Percentiles rank a stretch among this genome's conserved stretches.
These are phyloP conservation scores for Collybiopsis luxurians DNA, from an alignment of 768 basidiomycete species.

Conservation along the genomic window DNA sequence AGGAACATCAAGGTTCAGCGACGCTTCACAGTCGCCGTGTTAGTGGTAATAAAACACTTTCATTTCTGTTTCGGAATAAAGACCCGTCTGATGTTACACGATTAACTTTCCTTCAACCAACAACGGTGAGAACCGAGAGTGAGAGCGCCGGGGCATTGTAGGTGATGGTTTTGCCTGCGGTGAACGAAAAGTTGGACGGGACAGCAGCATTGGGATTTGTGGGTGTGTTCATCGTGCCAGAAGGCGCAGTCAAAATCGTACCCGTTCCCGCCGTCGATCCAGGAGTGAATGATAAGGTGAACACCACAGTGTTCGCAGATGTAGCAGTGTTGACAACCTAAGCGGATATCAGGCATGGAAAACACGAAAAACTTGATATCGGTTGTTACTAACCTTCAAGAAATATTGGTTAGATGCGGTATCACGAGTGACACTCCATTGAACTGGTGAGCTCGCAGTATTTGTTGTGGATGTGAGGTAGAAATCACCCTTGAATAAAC, in stretches of 20 bases:
- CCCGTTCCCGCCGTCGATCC: no score
- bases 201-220: constrained; percentile 42
- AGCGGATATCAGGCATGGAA: background rate
- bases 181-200: constrained; percentile 42
- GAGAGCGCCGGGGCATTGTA: constrained; percentile 49
- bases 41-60: no score
- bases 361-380: background rate
- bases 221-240: constrained; percentile 56
- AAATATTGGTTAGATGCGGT: constrained; percentile 20
- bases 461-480: constrained; percentile 65
- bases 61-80: no score
- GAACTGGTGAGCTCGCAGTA: constrained; percentile 39
- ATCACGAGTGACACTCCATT: constrained; percentile 58
- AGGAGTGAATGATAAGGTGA: constrained; percentile 55
- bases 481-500: constrained; percentile 55
- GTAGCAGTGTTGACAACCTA: constrained; percentile 56
- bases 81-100: no score
- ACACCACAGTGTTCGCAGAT: constrained; percentile 39
- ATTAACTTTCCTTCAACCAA: background rate
- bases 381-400: constrained; percentile 35
- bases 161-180: constrained; percentile 47
- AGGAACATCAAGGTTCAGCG: no score
- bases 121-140: background rate
- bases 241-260: constrained; percentile 47
- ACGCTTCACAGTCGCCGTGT: no score